Evolutionary conservation across 2,329 filamentous ascomycete genomes (phyloP), one percentile per base, ranked within the genome.

Genomic region (Magnaporthiopsis poae): DNA sequence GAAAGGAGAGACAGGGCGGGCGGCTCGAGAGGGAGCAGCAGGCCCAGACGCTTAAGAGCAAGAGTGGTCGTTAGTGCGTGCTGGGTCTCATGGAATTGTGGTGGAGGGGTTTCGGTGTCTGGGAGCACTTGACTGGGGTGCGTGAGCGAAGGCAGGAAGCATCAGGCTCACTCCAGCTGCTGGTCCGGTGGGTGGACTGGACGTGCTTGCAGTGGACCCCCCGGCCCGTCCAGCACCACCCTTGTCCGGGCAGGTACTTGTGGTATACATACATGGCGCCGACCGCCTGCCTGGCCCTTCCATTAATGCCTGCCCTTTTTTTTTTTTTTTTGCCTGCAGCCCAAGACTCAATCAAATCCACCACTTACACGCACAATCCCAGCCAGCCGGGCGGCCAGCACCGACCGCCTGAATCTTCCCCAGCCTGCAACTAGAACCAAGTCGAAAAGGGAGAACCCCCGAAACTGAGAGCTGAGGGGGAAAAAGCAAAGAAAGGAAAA

Each of bases 61-160:
- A 31, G 46, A 56, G 46, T 7, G 7, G 18, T 56, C 46, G 46
- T 56, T 56, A 56, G 46, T 56, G 46, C 27, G 27, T 33, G 60
- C 60, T 61, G 60, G 60, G 60, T 61, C 60, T 61, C 60, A 29
- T 33, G 27, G 27, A 61, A 29, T 61, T 61, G 60, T 61, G 27
- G 25, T 61, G 31, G 60, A 61, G 60, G 60, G 60, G 60, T 61
- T 61, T 61, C 60, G 60, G 60, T 29, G 25, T 61, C 60, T 61
- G 60, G 60, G 60, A 29, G 46, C 46, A 56, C 46, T 56, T 56
- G 60, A 61, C 60, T 61, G 60, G 60, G 60, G 60, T 61, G 60
- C 46, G 46, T 56, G 46, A 56, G 46, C 21, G 46, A 56, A 56
- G 18, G 21, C 46, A 56, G 46, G 46, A 56, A 56, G 46, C 46